Evolutionary conservation across 2,329 filamentous ascomycete genomes (phyloP), one percentile per base, ranked within the genome.

Genomic region (Venturia oleaginea): DNA sequence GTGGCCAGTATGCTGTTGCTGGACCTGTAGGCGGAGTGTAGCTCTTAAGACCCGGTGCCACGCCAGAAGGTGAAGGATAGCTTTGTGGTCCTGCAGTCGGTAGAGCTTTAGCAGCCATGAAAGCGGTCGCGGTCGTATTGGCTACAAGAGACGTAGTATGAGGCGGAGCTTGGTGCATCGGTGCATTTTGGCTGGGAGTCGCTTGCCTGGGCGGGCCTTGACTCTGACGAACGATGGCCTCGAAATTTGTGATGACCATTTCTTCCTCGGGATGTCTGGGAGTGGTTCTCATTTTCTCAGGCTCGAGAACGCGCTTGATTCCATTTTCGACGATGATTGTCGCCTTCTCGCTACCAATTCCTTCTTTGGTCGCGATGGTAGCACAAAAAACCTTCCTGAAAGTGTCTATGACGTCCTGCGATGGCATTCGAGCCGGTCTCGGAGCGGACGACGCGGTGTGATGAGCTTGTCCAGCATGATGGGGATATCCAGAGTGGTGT

Each of bases 321-420:
- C 59, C 64, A 46, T 65, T 65, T 8, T 42, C 63, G 43, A 65
- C 64, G 27, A 65, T 55, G 2, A 13, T 22, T 17, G 43, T 43
- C 32, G 64, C 64, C 22, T 40, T 55, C 19, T 24, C 59, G 19
- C 11, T 37, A 11, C 43, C 42, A 11, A 64, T 61, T 17, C 64
- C 51, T 34, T 64, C 51, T 32, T 55, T 42, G 51, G 46, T 57
- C 19, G 54, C 24, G 27, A 43, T 34, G 13, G 59, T 62, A 17
- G 40, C 30, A n/a, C 57, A 55, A 30, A 65, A 65, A 17, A 65
- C 64, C 6, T 40, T 62, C 24, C 46, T 65, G 59, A 65, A 65
- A 22, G 64, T 65, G 46, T 65, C 64, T 11, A 65, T 63, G 22
- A 65, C 64, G 7, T 65, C 64, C 13, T 43, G 63, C 22, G 55